Conservation (phyloP, 1,284 basidiomycete genomes). For the Naganishia sp. region DNA sequence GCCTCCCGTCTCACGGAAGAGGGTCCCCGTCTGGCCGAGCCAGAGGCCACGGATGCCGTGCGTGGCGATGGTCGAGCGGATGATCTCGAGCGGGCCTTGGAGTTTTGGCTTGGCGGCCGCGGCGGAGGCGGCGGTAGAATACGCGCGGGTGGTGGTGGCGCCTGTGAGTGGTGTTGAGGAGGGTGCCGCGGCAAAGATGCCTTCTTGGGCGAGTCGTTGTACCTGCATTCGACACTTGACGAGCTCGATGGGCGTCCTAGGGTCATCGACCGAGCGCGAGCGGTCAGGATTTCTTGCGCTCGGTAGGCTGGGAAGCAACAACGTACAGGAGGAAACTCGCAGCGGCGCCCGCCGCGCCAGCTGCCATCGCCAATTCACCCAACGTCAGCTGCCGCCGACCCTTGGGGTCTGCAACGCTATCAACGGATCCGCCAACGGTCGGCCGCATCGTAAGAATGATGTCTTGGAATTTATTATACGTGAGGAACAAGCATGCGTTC, state of each 20-base stretch:
- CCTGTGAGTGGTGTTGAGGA: constrained; percentile 15
- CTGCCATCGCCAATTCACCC: constrained; percentile 70
- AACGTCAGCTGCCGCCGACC: constrained; percentile 57
- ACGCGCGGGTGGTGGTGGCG: constrained; percentile 22
- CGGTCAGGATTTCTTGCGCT: too few species aligned
- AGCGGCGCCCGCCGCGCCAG: constrained; percentile 75
- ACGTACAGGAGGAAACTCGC: constrained; percentile 78
- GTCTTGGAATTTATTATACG: constrained; percentile 80
- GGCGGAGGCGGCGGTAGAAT: constrained; percentile 37
- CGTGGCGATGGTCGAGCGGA: constrained; percentile 64
- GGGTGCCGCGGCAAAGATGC: constrained; percentile 44
- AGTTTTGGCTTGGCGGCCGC: constrained; percentile 45
- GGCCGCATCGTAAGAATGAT: constrained; percentile 55
- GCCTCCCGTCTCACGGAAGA: constrained; percentile 85
- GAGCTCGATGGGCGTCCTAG: constrained; percentile 82
- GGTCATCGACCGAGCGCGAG: too few species aligned
- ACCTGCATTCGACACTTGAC: constrained; percentile 97
- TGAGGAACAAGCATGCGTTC: constrained; percentile 82
- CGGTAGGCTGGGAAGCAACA: too few species aligned
- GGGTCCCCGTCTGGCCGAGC: constrained; percentile 81
- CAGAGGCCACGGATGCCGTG: constrained; percentile 77
- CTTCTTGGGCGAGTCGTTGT: constrained; percentile 68
- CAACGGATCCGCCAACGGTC: constrained; percentile 12
- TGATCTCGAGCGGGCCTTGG: constrained; percentile 69
- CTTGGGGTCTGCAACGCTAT: constrained; percentile 33